Percentiles rank a stretch among this genome's conserved stretches.
Evolutionary conservation across 805 yeast genomes (phyloP).

Genomic region (Yarrowia alimentaria): DNA sequence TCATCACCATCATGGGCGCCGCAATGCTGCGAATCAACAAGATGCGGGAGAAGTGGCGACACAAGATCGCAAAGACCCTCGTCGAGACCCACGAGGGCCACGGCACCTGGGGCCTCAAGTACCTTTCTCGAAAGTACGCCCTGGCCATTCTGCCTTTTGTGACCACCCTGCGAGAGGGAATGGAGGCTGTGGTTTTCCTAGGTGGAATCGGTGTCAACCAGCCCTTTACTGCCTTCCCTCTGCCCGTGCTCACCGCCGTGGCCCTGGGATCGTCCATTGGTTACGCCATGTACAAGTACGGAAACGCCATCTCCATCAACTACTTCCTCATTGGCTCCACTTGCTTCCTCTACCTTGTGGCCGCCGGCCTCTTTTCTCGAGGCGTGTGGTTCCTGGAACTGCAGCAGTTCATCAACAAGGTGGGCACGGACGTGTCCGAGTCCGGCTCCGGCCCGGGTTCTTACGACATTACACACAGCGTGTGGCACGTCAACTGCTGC

Average conservation of each 20-base stretch:
- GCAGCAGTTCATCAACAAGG: conserved; percentile 56
- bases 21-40: conserved; percentile 91
- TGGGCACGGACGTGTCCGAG: conserved; percentile 96
- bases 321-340: conserved; percentile 84
- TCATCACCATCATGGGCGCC: conserved; percentile 90
- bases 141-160: conserved; percentile 88
- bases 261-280: conserved; percentile 80
- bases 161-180: conserved; percentile 93
- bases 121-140: conserved; percentile 55
- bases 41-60: conserved; percentile 77
- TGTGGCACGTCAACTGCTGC: conserved; percentile 98
- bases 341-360: conserved; percentile 79
- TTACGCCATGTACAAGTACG: conserved; percentile 70
- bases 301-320: conserved; percentile 76
- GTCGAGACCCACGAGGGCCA: conserved; percentile 43
- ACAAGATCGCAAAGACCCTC: conserved; percentile 50
- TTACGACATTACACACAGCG: conserved; percentile 72
- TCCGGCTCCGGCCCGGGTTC: conserved; percentile 94
- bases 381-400: conserved; percentile 87
- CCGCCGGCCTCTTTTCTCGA: conserved; percentile 92
- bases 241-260: conserved; percentile 88
- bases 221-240: conserved; percentile 74
- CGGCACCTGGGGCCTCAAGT: conserved; percentile 43
- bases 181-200: conserved; percentile 92
- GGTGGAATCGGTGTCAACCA: conserved; percentile 87